Base-by-base conservation (phyloP, 2,329 filamentous ascomycete species). In the Fusarium haematococcum region DNA sequence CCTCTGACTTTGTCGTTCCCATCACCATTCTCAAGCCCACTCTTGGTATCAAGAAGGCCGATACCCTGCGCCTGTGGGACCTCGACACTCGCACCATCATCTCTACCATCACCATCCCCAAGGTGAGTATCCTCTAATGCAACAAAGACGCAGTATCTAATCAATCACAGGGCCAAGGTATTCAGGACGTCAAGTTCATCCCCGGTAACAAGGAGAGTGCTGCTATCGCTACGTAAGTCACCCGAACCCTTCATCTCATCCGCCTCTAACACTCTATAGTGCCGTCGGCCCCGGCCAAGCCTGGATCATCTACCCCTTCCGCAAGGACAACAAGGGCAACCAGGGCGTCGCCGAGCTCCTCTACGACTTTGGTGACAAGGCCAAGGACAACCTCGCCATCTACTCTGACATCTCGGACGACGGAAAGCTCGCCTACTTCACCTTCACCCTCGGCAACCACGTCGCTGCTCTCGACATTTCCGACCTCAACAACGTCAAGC, bases 141-240 rank as follows among this genome's bases (percentile, higher is more conserved):
- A 8, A 6, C 0, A 8, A 2, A 30, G 0, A 4, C 2, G 5
- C 25, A 11, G 3, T 10, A 5, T 6, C 63, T 74, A 32, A 75
- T 50, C 16, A 3, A 3, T 7, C 16, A 33, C n/a, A 84, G 82
- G 88, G 89, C 39, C 84, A 85, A 45, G 90, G 90, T 69, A 91
- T 91, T 60, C 89, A 91, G 76, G 90, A 92, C 71, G 88, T 92
- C 77, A 92, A 92, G 80, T 91, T 91, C 81, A 91, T 91, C 70
- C 90, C 90, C 1, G 87, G 88, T 10, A 89, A 91, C 83, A 78
- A 83, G 8, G 89, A 91, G 71, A 84, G 83, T 37, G 90, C 89
- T 35, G 90, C 89, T 13, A 82, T 91, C 27, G 89, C 90, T 10
- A 91, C 89, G 80, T 80, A 65, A 76, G 80, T 75, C 70, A 5